Evolutionary conservation across 768 basidiomycete species (phyloP).

Genomic region (Stropharia rugosoannulata): DNA sequence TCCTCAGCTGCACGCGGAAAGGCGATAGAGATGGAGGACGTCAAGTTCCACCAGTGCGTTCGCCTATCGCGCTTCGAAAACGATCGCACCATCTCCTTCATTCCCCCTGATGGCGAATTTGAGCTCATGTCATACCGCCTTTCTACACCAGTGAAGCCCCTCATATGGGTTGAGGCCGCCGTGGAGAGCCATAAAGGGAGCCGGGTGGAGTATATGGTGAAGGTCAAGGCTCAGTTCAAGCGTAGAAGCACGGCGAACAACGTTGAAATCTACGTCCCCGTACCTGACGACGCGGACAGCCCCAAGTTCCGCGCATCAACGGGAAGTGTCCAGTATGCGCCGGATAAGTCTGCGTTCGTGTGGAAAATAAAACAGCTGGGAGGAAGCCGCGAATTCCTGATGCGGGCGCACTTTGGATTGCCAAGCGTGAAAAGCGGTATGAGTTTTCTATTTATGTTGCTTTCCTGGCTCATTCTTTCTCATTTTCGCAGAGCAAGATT

Average conservation of each 20-base stretch:
- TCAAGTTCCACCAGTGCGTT: slow-evolving; percentile 99
- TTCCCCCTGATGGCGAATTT: slow-evolving; percentile 98
- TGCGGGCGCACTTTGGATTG: slow-evolving; percentile 97
- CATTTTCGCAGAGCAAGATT: slow-evolving; percentile 55
- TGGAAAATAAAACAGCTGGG: slow-evolving; percentile 99
- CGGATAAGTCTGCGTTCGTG: slow-evolving; percentile 96
- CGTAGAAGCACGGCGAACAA: slow-evolving; percentile 95
- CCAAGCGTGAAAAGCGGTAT: slow-evolving; percentile 89
- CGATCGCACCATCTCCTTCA: slow-evolving; percentile 98
- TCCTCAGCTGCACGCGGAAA: slow-evolving; percentile 84
- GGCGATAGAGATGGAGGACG: slow-evolving; percentile 99
- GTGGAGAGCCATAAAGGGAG: slow-evolving; percentile 95
- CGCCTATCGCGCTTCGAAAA: slow-evolving; percentile 97
- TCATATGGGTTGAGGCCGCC: slow-evolving; percentile 96
- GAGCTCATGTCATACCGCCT: slow-evolving; percentile 98
- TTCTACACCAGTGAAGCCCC: slow-evolving; percentile 93
- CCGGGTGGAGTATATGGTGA: slow-evolving; percentile 94
- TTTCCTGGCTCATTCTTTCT: not conserved
- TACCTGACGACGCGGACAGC: slow-evolving; percentile 97
- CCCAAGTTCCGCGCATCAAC: slow-evolving; percentile 98
- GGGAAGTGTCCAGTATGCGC: slow-evolving; percentile 94
- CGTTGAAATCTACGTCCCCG: slow-evolving; percentile 98
- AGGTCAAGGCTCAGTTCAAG: slow-evolving; percentile 97
- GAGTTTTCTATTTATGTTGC: slow-evolving; percentile 25
- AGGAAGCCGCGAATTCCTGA: slow-evolving; percentile 93